Base-by-base conservation (phyloP, 2,329 filamentous ascomycete genomes). In the Trichophyton mentagrophytes region DNA sequence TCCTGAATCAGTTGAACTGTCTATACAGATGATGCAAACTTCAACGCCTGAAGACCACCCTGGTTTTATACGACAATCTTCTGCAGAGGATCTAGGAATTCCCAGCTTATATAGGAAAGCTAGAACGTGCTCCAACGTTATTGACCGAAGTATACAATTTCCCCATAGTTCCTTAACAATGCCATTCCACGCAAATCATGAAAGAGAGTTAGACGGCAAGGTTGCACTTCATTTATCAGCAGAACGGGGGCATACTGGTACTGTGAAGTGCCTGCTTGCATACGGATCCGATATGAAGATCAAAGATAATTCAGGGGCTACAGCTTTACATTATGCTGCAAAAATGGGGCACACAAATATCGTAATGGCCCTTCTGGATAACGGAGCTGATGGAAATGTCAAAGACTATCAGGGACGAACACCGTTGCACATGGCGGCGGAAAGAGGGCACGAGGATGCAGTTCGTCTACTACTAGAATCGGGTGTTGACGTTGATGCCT, bases 381-480 rank as follows among this genome's bases (percentile, higher is more conserved):
- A 53, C 7, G 55, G 56, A 25, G 61, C 47, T 30, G 25, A 62
- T 22, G 40, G 36, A 5, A 30, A 55, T 30, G 4, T 22, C n/a
- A 49, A 30, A 13, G 61, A 62, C 25, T 9, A 42, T 3, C n/a
- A 59, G 40, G 57, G 61, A 6, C 49, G 25, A 38, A 60, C 49
- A 36, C 56, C 61, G 1, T 33, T 62, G 47, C 61, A 62, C 27
- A 46, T 62, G 61, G 61, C 61, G 8, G 55, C 60, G 13, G 36
- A 25, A 47, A 25, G 40, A 30, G 59, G 49, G 3, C 59, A 60
- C 20, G 44, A 60, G 36, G 38, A 38, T 27, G 57, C 55, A 7
- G 55, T 57, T 5, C 30, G 20, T 13, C 33, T 57, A 5, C 55
- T 57, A 11, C 15, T 40, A 22, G n/a, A 22, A 20, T 13, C 15